These are phyloP conservation scores for Phytophthora lateralis DNA, from an alignment of 352 stramenopile species.

Conservation along the genomic window DNA sequence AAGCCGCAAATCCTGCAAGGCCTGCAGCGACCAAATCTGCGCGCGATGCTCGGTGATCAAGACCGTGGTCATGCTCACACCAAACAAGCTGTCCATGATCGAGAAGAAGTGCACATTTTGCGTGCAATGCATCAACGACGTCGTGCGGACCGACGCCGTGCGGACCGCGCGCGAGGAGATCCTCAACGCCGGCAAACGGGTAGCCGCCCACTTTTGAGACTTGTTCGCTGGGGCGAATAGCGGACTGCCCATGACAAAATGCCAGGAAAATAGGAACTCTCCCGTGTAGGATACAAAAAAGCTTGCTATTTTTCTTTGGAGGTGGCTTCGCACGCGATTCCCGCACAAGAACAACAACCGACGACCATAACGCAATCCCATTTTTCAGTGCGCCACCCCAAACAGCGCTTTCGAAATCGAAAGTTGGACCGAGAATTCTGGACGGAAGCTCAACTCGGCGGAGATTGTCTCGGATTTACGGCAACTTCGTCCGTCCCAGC, in stretches of 20 bases:
- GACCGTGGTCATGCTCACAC: conserved; percentile 11
- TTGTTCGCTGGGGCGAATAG: neutral
- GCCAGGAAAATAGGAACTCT: neutral
- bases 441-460: neutral
- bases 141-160: conserved; percentile 22
- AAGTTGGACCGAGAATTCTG: neutral
- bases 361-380: neutral
- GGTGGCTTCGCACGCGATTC: conserved; percentile 18
- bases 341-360: conserved; percentile 14
- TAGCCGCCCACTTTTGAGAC: conserved; percentile 13
- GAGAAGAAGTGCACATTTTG: conserved; percentile 27
- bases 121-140: conserved; percentile 30
- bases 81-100: conserved; percentile 5
- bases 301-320: neutral
- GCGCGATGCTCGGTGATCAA: conserved; percentile 29
- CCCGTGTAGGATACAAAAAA: neutral
- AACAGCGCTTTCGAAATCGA: neutral
- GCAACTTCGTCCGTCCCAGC: neutral
- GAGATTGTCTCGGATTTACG: neutral
- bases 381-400: neutral
- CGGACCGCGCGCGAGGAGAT: conserved; percentile 31
- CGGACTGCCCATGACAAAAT: neutral
- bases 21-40: conserved; percentile 28
- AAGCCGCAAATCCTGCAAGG: conserved; percentile 23
- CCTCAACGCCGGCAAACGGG: conserved; percentile 16